phyloP scores from a whole-genome alignment of 164 flowering plant species.

The Kalanchoe fedtschenkoi region DNA sequence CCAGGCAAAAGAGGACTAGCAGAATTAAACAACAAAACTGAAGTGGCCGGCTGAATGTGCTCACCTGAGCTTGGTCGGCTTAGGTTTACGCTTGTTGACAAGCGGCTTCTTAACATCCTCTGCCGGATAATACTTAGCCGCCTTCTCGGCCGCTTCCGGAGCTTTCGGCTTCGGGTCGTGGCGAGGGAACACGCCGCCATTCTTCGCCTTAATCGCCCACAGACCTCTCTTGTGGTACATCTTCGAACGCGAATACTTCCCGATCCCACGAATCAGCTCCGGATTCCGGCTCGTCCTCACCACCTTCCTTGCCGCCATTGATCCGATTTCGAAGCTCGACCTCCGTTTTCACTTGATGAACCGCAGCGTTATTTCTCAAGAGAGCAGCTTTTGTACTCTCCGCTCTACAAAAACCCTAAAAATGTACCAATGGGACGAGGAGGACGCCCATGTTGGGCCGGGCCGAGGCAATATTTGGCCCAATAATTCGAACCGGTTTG shows the following conservation, averaged over 20 bases:
- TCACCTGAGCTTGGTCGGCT: conserved; percentile 59
- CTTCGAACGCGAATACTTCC: conserved; percentile 53
- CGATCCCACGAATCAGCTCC: conserved; percentile 59
- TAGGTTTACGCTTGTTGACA: conserved; percentile 52
- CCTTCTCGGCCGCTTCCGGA: conserved; percentile 31
- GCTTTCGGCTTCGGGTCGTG: conserved; percentile 34
- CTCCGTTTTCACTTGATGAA: too few species aligned
- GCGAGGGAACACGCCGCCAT: conserved; percentile 76
- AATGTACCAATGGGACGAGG: too few species aligned
- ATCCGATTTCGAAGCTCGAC: too few species aligned
- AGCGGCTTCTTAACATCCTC: conserved; percentile 79
- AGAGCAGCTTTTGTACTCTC: too few species aligned
- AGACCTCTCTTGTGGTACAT: conserved; percentile 91
- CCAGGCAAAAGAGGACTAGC: too few species aligned
- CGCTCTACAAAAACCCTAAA: too few species aligned
- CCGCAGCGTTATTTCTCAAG: too few species aligned
- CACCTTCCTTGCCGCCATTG: conserved; percentile 51
- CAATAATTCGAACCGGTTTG: too few species aligned
- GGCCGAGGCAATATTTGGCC: too few species aligned
- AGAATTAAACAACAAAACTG: neutral
- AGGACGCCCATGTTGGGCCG: too few species aligned
- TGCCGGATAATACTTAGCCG: conserved; percentile 83
- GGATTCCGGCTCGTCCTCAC: conserved; percentile 37
- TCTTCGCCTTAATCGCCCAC: conserved; percentile 92
- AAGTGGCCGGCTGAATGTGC: neutral